Conservation (phyloP, 257 asterid species). For the Gentiana straminea region DNA sequence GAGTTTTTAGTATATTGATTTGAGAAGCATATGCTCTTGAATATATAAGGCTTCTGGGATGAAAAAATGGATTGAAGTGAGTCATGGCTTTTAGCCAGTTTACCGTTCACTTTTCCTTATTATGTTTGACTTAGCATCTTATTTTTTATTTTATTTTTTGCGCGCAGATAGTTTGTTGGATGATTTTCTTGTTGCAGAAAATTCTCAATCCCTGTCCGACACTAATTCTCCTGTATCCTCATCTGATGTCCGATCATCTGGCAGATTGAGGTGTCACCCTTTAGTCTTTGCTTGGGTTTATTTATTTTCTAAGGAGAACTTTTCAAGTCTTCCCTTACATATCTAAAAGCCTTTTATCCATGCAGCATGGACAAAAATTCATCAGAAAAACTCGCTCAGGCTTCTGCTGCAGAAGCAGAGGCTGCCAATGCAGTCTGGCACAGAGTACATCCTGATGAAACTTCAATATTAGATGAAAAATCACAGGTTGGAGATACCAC, state of each 20-base stretch:
- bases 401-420: slow-evolving; percentile 99
- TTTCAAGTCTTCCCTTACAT: slow-evolving; percentile 2
- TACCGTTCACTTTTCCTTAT: not conserved
- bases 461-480: slow-evolving; percentile 60
- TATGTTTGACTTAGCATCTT: not conserved
- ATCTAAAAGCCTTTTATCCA: slow-evolving; percentile 6
- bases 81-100: not conserved
- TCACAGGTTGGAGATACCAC: slow-evolving; percentile 61
- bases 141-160: not conserved
- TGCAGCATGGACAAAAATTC: slow-evolving; percentile 69
- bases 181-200: slow-evolving; percentile 86
- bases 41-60: not conserved
- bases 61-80: not conserved
- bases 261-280: slow-evolving; percentile 49
- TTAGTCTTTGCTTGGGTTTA: slow-evolving; percentile 9
- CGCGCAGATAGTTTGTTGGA: slow-evolving; percentile 66
- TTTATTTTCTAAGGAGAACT: too few relatives aligned
- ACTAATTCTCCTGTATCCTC: slow-evolving; percentile 32
- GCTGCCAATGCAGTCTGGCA: slow-evolving; percentile 95
- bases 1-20: too few relatives aligned
- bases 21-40: too few relatives aligned
- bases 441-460: slow-evolving; percentile 75
- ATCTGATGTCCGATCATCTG: slow-evolving; percentile 52
- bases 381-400: slow-evolving; percentile 83
- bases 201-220: slow-evolving; percentile 69